Evolutionary conservation across 2,329 filamentous ascomycete genomes (phyloP), one percentile per base, ranked within the genome.

Genomic region (Beauveria brongniartii): DNA sequence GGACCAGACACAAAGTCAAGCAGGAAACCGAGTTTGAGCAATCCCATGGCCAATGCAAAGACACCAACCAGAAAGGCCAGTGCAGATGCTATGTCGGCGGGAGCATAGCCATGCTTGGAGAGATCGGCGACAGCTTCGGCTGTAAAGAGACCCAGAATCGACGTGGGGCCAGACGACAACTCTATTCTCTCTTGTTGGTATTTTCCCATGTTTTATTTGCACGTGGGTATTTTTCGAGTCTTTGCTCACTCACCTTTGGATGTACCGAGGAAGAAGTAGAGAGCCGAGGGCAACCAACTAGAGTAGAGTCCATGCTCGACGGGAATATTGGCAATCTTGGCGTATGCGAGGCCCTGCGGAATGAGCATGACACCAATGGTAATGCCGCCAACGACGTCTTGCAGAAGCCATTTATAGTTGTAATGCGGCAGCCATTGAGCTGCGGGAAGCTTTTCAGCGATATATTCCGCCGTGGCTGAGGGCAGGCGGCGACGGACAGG

Each of bases 1-100:
- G 85, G 85, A 1, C 85, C 77, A 0, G 85, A 87, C 65, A 88
- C 82, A 65, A 86, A 88, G 63, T 88, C 84, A 22, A 88, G 77
- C 5, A 88, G 74, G 68, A 86, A 88, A 1, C 85, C 85, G 5
- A 88, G 79, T 57, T 84, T 85, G 24, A 87, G 74, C 1, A 87
- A 74, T 0, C 85, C 85, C 3, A 88, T 72, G 18, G 78, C 75
- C 24, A 88, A 77, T 18, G 80, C 77, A 65, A 84, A 86, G 3
- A 86, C 74, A 0, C 86, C 86, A 63, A 87, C 83, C 72, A 84
- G 82, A 68, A 88, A 79, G 14, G 85, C 82, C 1, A 87, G 78
- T 8, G 83, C 84, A 0, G 82, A 82, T 2, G 84, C 82, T 40
- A 88, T 82, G 40, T 81, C 77, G 22, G 81, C 77, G 1, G 82